These are phyloP conservation scores for Alternaria ventricosa DNA, from an alignment of 2,329 filamentous ascomycete genomes.

Conservation along the genomic window DNA sequence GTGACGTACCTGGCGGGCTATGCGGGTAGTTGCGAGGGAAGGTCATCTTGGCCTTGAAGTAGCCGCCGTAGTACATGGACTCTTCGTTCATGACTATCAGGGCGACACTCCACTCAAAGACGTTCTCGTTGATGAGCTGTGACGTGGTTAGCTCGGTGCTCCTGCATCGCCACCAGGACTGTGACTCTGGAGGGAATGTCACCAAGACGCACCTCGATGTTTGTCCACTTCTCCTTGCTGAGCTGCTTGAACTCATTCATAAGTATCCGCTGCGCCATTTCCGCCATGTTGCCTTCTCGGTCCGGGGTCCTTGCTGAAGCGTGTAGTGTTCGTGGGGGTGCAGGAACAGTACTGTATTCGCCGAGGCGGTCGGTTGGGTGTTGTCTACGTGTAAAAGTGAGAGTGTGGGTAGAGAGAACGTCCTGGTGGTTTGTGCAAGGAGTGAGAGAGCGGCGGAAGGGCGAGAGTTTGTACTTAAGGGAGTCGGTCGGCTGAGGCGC, in stretches of 20 bases:
- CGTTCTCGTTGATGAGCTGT: conserved; percentile 78
- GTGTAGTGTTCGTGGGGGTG: conserved; percentile 15
- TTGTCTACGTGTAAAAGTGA: conserved; percentile 2
- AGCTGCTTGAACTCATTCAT: conserved; percentile 87
- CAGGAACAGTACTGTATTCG: conserved; percentile 9
- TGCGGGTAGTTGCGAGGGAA: conserved; percentile 92
- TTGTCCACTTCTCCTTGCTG: conserved; percentile 89
- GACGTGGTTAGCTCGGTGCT: conserved; percentile 31
- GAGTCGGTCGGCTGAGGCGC: conserved; percentile 10
- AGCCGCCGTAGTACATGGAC: conserved; percentile 89
- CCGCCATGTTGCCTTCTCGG: conserved; percentile 31
- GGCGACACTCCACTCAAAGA: conserved; percentile 86
- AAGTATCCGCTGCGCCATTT: conserved; percentile 75
- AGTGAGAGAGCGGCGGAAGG: conserved; percentile 13
- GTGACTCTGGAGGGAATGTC: not conserved
- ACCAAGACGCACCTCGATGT: conserved; percentile 72
- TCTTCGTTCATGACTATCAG: conserved; percentile 93
- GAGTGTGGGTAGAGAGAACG: conserved; percentile 2
- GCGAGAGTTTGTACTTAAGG: conserved; percentile 18
- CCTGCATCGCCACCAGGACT: conserved; percentile 14
- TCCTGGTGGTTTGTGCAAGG: not conserved
- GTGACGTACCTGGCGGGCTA: conserved; percentile 69
- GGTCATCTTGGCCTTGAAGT: conserved; percentile 88
- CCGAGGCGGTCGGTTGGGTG: not conserved
- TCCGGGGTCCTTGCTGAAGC: conserved; percentile 1